Base-by-base conservation (phyloP, 192 early-diverging fungal species). In the Jimgerdemannia flammicorona region DNA sequence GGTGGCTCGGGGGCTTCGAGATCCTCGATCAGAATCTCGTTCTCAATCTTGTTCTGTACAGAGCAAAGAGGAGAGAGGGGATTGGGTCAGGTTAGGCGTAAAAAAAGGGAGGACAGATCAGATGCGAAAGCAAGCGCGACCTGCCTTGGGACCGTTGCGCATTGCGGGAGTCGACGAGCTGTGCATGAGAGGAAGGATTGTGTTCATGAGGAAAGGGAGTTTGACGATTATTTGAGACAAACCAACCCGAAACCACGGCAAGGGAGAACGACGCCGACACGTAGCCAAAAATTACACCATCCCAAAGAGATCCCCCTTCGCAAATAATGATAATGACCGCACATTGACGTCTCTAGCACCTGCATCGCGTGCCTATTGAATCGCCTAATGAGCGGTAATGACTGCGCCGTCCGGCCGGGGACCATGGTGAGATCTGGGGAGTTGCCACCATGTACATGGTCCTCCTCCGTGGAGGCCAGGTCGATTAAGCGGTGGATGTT, bases 351-450 rank as follows among this genome's bases (percentile, higher is more conserved):
- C 66, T 93, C 88, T 9, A 99, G 78, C 3, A 98, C 92, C 4
- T 91, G 83, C 78, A 92, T 88, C 3, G 95, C 94, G 72, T 97
- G 96, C 65, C 94, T 90, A 76, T 99, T 99, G 77, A 96, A 95
- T 40, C 92, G 80, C 66, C 95, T 80, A 71, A 99, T 93, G 19
- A 99, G 84, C 10, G 95, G 88, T 66, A 94, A 87, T 17, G 86
- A 87, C n/a, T 93, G 85, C 39, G 73, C 77, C 19, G 79, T 74
- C 42, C 75, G 44, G 29, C 93, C 92, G 0, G 95, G 81, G 42
- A 81, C 81, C 95, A 97, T 97, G 0, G 95, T 94, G 63, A 90
- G 82, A 81, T 97, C 94, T 3, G 93, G 93, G 8, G 77, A 84
- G 78, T 93, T 95, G 1, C 93, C 95, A 3, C 88, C 87, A 77